Percentiles rank a stretch among this genome's conserved stretches.
phyloP scores from a whole-genome alignment of 306 rosid genomes.

The Citrullus mucosospermus region DNA sequence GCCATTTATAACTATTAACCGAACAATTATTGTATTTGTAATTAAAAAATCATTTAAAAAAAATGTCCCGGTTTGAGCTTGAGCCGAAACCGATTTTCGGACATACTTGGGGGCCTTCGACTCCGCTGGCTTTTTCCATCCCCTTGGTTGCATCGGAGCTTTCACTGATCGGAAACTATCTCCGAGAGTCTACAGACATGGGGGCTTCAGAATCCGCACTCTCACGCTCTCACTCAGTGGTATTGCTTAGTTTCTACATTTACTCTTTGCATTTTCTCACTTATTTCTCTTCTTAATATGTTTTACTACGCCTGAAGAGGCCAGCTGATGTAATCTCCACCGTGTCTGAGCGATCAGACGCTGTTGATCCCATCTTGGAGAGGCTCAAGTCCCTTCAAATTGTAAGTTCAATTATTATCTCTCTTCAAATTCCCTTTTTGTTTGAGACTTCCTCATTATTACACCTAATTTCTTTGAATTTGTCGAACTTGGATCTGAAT shows the following conservation, averaged over 20 bases:
- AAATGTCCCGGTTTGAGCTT: background rate
- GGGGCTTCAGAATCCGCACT: constrained; percentile 81
- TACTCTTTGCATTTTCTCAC: background rate
- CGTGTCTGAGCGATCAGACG: constrained; percentile 47
- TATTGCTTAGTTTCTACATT: background rate
- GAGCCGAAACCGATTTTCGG: background rate
- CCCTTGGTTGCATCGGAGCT: background rate
- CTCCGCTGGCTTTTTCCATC: background rate
- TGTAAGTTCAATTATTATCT: constrained; percentile 20
- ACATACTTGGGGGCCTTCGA: background rate
- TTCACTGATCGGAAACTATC: background rate
- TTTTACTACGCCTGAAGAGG: constrained; percentile 20
- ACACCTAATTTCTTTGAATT: background rate
- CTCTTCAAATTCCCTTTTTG: background rate
- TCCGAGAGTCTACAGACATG: constrained; percentile 22
- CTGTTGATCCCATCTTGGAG: constrained; percentile 57
- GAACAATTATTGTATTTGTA: too few relatives aligned
- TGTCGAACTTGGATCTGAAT: background rate
- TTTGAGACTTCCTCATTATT: background rate
- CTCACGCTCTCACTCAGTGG: constrained; percentile 36
- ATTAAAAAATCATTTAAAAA: too few relatives aligned
- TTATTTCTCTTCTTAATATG: background rate
- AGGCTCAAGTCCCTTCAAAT: constrained; percentile 59
- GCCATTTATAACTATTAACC: too few relatives aligned
- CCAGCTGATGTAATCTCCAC: constrained; percentile 69